phyloP scores from a whole-genome alignment of 2,329 filamentous ascomycete genomes.

The Chalaropsis ovoidea region DNA sequence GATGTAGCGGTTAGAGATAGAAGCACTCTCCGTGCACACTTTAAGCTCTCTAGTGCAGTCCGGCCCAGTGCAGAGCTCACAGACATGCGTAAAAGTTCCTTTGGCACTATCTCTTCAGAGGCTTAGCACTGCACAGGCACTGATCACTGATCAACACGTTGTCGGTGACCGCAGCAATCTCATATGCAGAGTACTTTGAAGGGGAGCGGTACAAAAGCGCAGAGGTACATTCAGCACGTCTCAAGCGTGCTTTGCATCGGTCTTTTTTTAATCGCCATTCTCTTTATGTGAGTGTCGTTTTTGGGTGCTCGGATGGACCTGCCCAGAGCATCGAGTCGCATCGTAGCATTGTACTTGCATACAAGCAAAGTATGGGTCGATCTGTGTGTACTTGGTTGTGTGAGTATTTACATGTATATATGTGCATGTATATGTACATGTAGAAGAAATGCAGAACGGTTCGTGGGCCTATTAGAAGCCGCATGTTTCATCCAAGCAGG shows the following conservation, averaged over 20 bases:
- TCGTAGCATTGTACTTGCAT: neutral
- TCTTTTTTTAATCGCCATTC: neutral
- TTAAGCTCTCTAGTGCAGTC: neutral
- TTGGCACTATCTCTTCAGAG: neutral
- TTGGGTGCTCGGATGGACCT: neutral
- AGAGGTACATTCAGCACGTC: neutral
- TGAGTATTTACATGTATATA: neutral
- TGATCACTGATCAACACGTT: neutral
- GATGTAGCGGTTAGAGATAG: too few species aligned
- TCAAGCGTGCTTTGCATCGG: neutral
- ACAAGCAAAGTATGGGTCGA: neutral
- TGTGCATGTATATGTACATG: too few species aligned
- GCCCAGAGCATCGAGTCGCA: neutral
- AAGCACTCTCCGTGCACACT: too few species aligned
- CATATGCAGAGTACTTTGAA: conserved; percentile 1
- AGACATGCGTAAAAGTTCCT: conserved; percentile 3
- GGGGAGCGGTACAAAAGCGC: neutral
- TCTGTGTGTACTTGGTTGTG: too few species aligned
- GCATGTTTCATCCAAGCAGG: too few species aligned
- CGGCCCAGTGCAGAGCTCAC: neutral
- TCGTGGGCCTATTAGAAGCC: too few species aligned
- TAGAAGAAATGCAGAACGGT: too few species aligned
- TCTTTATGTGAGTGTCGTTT: neutral
- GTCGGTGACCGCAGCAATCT: neutral
- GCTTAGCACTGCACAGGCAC: neutral